These are phyloP conservation scores for Ophiosphaerella herpotricha DNA, from an alignment of 2,329 filamentous ascomycete species.

Conservation along the genomic window DNA sequence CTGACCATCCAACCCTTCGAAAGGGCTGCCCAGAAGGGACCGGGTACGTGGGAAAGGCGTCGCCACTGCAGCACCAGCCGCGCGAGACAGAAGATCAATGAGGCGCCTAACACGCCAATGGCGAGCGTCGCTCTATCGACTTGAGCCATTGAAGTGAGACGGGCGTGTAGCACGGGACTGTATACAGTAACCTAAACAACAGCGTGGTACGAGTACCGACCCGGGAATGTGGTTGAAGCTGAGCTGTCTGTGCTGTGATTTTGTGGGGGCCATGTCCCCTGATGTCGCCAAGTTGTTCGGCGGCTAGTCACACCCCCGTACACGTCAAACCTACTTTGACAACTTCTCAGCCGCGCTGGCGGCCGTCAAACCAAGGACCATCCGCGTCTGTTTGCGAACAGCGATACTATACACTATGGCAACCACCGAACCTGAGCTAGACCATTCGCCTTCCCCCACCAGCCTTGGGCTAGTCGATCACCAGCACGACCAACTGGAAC, in stretches of 20 bases:
- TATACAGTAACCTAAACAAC: not conserved
- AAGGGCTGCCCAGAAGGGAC: slow-evolving; percentile 23
- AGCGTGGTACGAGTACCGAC: not conserved
- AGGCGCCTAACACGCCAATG: slow-evolving; percentile 10
- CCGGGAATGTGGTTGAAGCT: not conserved
- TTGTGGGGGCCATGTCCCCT: not conserved
- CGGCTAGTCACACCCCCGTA: slow-evolving; percentile 1
- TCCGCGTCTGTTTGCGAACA: not conserved
- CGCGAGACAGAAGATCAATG: slow-evolving; percentile 10
- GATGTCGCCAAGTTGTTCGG: not conserved
- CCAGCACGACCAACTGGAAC: slow-evolving; percentile 10
- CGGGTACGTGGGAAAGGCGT: slow-evolving; percentile 27
- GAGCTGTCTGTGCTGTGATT: no score
- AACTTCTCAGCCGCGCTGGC: not conserved
- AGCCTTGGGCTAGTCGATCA: slow-evolving; percentile 6
- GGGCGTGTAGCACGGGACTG: slow-evolving; percentile 4
- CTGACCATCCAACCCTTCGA: slow-evolving; percentile 22
- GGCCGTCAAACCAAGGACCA: not conserved
- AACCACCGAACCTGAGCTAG: not conserved
- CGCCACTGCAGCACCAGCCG: slow-evolving; percentile 17
- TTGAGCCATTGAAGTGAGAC: slow-evolving; percentile 2
- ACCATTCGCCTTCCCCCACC: not conserved
- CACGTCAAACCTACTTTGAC: not conserved
- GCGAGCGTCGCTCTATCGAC: slow-evolving; percentile 2
- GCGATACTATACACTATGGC: slow-evolving; percentile 4